Conservation (phyloP, 2,329 filamentous ascomycete genomes). For the Pseudogymnoascus sp. region DNA sequence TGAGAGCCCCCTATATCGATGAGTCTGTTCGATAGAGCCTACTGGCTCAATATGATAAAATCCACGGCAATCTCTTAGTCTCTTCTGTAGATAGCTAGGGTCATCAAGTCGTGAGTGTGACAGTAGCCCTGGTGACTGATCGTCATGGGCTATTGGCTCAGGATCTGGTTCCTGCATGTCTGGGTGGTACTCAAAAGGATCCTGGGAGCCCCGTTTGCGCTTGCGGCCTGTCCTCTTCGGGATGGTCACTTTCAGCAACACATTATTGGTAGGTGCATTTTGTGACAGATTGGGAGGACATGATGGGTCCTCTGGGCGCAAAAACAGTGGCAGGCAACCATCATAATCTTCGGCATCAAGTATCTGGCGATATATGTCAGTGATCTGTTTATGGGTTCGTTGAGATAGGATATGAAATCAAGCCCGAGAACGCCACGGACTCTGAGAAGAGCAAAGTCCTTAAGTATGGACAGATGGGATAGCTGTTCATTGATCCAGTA, state of each 20-base stretch:
- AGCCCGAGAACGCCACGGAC: not conserved
- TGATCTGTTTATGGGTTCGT: not conserved
- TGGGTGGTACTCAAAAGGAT: conserved; percentile 44
- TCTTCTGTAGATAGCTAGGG: conserved; percentile 51
- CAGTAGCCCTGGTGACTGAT: conserved; percentile 27
- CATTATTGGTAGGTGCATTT: conserved; percentile 69
- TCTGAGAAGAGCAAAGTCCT: not conserved
- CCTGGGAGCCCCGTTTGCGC: conserved; percentile 70
- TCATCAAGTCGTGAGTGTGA: conserved; percentile 47
- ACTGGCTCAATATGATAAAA: conserved; percentile 64
- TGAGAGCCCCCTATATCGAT: conserved; percentile 77
- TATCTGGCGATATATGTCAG: conserved; percentile 32
- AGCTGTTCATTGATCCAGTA: not conserved
- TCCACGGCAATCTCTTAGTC: conserved; percentile 63
- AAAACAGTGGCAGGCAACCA: conserved; percentile 58
- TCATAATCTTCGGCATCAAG: conserved; percentile 40
- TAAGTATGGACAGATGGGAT: not conserved
- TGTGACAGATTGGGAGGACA: conserved; percentile 73
- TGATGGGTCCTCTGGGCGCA: conserved; percentile 74
- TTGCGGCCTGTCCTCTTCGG: conserved; percentile 83
- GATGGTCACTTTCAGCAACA: conserved; percentile 79
- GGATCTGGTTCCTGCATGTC: not conserved
- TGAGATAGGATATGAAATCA: not conserved
- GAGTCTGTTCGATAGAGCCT: conserved; percentile 69
- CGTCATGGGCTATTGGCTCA: not conserved